These are phyloP conservation scores for Spiraea crenata DNA, from an alignment of 331 rosid species.

Conservation along the genomic window DNA sequence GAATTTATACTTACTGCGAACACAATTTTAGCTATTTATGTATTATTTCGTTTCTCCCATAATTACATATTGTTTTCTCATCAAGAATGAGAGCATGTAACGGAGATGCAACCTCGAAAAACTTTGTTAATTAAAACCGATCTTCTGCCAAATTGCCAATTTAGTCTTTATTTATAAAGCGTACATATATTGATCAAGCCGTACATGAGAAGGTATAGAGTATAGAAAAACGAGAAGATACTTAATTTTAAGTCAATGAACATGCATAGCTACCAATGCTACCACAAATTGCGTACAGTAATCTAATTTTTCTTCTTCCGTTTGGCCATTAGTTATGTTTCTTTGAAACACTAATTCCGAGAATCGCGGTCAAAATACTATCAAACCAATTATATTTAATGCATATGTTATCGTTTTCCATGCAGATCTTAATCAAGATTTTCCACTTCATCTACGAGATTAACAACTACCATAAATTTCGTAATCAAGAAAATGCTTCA, in stretches of 20 bases:
- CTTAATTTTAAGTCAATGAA: conserved; percentile 17
- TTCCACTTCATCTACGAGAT: not conserved
- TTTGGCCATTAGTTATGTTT: conserved; percentile 25
- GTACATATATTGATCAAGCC: not conserved
- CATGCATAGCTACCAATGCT: not conserved
- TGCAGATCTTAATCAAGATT: conserved; percentile 38
- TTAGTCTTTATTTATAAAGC: not conserved
- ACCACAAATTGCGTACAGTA: not conserved
- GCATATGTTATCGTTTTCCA: conserved; percentile 41
- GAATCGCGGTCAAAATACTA: conserved; percentile 49
- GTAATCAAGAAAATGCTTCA: not conserved
- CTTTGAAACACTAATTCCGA: conserved; percentile 55
- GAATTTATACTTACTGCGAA: not conserved
- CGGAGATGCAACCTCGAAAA: not conserved
- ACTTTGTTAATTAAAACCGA: not conserved
- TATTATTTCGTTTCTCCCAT: too few species aligned
- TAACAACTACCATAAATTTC: conserved; percentile 24
- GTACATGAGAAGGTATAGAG: not conserved
- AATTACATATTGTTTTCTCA: too few species aligned
- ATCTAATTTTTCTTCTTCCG: not conserved
- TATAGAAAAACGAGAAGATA: not conserved
- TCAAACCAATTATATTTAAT: conserved; percentile 34
- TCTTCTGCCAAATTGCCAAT: not conserved
- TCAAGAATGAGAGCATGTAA: too few species aligned
- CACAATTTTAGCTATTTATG: too few species aligned